Conservation (phyloP, 2,329 filamentous ascomycete species). For the Pseudocercospora pini-densiflorae region DNA sequence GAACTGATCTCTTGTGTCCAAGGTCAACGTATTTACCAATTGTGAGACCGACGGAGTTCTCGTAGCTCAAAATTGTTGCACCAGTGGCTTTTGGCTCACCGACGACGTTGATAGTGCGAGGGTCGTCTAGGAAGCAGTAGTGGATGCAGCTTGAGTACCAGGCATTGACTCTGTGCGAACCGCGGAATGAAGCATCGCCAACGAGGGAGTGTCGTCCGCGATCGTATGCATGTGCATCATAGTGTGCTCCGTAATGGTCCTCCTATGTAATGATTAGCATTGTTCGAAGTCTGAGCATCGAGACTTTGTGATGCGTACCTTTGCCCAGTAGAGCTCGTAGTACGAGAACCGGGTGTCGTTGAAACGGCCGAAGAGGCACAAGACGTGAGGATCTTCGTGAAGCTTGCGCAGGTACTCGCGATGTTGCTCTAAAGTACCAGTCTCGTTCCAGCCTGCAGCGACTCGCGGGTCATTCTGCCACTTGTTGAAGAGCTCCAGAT, state of each 20-base stretch:
- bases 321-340: constrained; percentile 80
- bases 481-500: constrained; percentile 71
- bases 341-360: constrained; percentile 74
- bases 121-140: constrained; percentile 64
- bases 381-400: constrained; percentile 72
- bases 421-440: constrained; percentile 74
- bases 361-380: constrained; percentile 72
- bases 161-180: constrained; percentile 59
- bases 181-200: constrained; percentile 59
- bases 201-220: constrained; percentile 66
- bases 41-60: constrained; percentile 73
- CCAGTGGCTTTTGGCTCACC: constrained; percentile 76
- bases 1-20: constrained; percentile 45
- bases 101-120: constrained; percentile 58
- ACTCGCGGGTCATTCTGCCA: constrained; percentile 87
- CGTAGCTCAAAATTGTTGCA: constrained; percentile 71
- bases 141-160: constrained; percentile 64
- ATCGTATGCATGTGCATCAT: constrained; percentile 60
- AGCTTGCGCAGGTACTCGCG: constrained; percentile 70
- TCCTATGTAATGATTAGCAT: constrained; percentile 46
- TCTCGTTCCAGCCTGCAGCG: constrained; percentile 78
- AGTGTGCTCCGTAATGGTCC: constrained; percentile 64
- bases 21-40: constrained; percentile 59
- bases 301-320: constrained; percentile 46
- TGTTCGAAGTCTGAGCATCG: constrained; percentile 15